A percentile compares a stretch with the other conserved stretches of the same genome.
phyloP scores from a whole-genome alignment of 2,329 filamentous ascomycete genomes.

The Neurospora crassa region DNA sequence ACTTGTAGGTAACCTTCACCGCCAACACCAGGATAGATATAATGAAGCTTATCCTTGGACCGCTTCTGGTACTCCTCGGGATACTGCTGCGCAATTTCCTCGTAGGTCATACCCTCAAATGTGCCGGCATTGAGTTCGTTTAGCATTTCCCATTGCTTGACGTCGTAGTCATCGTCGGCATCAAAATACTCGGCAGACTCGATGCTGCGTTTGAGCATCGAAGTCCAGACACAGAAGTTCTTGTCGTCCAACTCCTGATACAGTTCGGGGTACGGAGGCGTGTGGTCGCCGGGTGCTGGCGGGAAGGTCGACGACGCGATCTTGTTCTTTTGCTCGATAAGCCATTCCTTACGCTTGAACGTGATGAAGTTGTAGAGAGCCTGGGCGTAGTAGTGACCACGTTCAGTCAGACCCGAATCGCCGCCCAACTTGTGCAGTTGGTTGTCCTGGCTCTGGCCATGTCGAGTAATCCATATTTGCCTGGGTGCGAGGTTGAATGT shows the following conservation, averaged over 20 bases:
- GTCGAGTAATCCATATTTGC: slow-evolving; percentile 96
- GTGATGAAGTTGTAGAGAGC: slow-evolving; percentile 79
- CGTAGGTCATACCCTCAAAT: slow-evolving; percentile 93
- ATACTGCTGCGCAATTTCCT: slow-evolving; percentile 71
- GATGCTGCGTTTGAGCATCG: slow-evolving; percentile 85
- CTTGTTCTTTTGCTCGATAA: slow-evolving; percentile 71
- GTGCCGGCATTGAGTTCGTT: slow-evolving; percentile 90
- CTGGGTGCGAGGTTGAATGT: slow-evolving; percentile 94
- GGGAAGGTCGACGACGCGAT: slow-evolving; percentile 71
- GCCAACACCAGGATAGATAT: slow-evolving; percentile 91
- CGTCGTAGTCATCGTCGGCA: slow-evolving; percentile 83
- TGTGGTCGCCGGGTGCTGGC: slow-evolving; percentile 83
- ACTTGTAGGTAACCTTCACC: slow-evolving; percentile 96
- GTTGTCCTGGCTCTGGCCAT: slow-evolving; percentile 88
- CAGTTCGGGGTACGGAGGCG: slow-evolving; percentile 86
- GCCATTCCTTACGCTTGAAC: slow-evolving; percentile 70
- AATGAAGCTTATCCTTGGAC: slow-evolving; percentile 79
- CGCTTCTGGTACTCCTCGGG: slow-evolving; percentile 76
- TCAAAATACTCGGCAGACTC: slow-evolving; percentile 86
- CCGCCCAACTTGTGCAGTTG: slow-evolving; percentile 81
- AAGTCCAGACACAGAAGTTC: slow-evolving; percentile 97
- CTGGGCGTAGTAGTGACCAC: slow-evolving; percentile 69
- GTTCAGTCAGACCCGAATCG: slow-evolving; percentile 73
- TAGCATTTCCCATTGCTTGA: slow-evolving; percentile 96
- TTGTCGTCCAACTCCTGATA: slow-evolving; percentile 63